These are phyloP conservation scores for Entomortierella chlamydospora DNA, from an alignment of 192 early-diverging fungal species.

Conservation along the genomic window DNA sequence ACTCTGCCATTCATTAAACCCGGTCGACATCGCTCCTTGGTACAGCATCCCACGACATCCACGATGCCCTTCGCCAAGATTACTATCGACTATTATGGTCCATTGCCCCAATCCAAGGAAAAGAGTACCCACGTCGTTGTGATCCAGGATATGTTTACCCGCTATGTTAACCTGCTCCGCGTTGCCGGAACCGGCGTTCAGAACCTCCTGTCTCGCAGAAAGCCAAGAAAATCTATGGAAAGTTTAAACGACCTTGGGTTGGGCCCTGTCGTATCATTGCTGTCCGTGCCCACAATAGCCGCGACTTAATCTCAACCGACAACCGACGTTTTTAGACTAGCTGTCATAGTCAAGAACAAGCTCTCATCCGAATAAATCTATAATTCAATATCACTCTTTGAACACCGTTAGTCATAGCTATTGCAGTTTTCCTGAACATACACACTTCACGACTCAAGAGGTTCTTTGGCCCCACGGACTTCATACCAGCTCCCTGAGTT, in stretches of 20 bases:
- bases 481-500: not conserved
- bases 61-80: conserved; percentile 5
- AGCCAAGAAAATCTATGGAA: not conserved
- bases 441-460: conserved; percentile 1
- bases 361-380: no score
- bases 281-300: not conserved
- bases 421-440: no score
- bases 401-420: no score
- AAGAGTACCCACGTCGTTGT: conserved; percentile 20
- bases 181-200: not conserved
- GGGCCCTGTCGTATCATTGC: conserved; percentile 14
- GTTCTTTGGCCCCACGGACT: conserved; percentile 1
- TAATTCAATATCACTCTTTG: no score
- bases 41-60: not conserved
- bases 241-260: conserved; percentile 10
- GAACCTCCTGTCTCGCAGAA: not conserved
- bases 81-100: conserved; percentile 26
- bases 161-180: conserved; percentile 18
- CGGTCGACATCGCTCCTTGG: not conserved
- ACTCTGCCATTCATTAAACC: conserved; percentile 13
- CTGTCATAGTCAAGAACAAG: no score
- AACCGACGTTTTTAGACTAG: not conserved
- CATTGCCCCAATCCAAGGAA: not conserved
- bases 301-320: not conserved
- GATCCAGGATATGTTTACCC: conserved; percentile 22